phyloP scores from a whole-genome alignment of 2,329 filamentous ascomycete species.

The Penicillium sp. region DNA sequence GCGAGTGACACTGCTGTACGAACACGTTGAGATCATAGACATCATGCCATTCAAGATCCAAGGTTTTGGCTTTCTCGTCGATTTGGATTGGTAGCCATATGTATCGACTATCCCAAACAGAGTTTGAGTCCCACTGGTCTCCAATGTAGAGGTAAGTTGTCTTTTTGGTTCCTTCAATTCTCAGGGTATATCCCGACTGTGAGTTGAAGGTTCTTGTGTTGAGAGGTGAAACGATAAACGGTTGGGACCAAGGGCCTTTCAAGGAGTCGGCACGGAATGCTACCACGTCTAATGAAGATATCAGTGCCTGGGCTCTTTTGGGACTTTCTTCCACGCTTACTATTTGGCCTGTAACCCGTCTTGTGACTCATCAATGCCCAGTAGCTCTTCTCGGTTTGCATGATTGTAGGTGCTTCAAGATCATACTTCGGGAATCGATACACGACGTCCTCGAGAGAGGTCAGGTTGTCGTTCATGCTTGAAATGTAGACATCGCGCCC shows the following conservation, averaged over 20 bases:
- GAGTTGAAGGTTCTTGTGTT: slow-evolving; percentile 57
- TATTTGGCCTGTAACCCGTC: slow-evolving; percentile 64
- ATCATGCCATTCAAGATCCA: slow-evolving; percentile 56
- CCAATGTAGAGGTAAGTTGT: slow-evolving; percentile 56
- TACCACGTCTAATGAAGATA: slow-evolving; percentile 48
- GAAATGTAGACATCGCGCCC: slow-evolving; percentile 61
- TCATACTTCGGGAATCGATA: slow-evolving; percentile 62
- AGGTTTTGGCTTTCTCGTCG: slow-evolving; percentile 53
- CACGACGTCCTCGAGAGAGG: slow-evolving; percentile 53
- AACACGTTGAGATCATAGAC: slow-evolving; percentile 57
- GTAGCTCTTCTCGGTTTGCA: slow-evolving; percentile 62
- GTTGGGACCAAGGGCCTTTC: slow-evolving; percentile 56
- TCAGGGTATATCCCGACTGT: slow-evolving; percentile 53
- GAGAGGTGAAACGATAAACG: slow-evolving; percentile 53
- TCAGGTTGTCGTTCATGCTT: slow-evolving; percentile 55
- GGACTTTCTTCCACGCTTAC: slow-evolving; percentile 16
- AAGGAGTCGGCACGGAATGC: slow-evolving; percentile 56
- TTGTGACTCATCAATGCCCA: slow-evolving; percentile 65
- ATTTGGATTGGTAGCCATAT: slow-evolving; percentile 59
- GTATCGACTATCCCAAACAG: slow-evolving; percentile 59
- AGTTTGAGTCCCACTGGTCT: slow-evolving; percentile 58
- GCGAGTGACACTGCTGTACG: neutral
- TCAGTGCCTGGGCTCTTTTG: no score
- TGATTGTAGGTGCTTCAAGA: slow-evolving; percentile 61
- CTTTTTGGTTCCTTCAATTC: slow-evolving; percentile 51